Percentiles rank a stretch among this genome's conserved stretches.
Evolutionary conservation across 768 basidiomycete genomes (phyloP).

Genomic region (Suillus cothurnatus): DNA sequence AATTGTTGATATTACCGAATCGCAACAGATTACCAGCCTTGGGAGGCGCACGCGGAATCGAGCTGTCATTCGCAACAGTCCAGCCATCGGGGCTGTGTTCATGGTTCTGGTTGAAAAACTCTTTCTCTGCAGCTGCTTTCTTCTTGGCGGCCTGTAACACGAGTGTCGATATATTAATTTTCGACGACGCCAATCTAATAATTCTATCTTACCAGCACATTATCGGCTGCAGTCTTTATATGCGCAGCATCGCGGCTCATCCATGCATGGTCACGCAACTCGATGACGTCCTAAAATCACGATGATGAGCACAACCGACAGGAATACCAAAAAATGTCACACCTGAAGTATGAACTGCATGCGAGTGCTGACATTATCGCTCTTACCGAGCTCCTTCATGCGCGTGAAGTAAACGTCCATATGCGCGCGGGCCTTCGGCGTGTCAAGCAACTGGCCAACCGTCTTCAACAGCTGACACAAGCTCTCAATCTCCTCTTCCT

Average conservation of each 20-base stretch:
- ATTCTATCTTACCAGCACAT: slow-evolving; percentile 64
- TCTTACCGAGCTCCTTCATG: slow-evolving; percentile 83
- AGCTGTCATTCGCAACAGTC: slow-evolving; percentile 68
- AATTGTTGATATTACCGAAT: slow-evolving; percentile 87
- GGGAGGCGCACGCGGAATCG: slow-evolving; percentile 56
- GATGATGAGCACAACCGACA: slow-evolving; percentile 6
- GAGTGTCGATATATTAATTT: slow-evolving; percentile 8
- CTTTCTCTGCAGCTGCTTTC: slow-evolving; percentile 59
- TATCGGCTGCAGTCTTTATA: slow-evolving; percentile 85
- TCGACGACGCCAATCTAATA: slow-evolving; percentile 6
- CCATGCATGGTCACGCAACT: slow-evolving; percentile 87
- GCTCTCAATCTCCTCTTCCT: slow-evolving; percentile 26
- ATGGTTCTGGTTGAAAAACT: slow-evolving; percentile 57
- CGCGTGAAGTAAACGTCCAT: slow-evolving; percentile 94
- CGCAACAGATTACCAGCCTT: slow-evolving; percentile 87
- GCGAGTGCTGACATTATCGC: slow-evolving; percentile 74
- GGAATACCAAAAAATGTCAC: slow-evolving; percentile 24
- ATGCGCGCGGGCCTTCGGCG: slow-evolving; percentile 75
- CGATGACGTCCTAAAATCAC: slow-evolving; percentile 76
- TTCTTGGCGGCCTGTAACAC: slow-evolving; percentile 74
- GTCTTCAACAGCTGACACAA: slow-evolving; percentile 90
- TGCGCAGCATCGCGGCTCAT: slow-evolving; percentile 77
- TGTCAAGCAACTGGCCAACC: slow-evolving; percentile 83
- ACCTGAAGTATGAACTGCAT: slow-evolving; percentile 98
- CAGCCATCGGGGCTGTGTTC: slow-evolving; percentile 82